phyloP scores from a whole-genome alignment of 441 rosid species.

The Pelargonium cotyledonis region DNA sequence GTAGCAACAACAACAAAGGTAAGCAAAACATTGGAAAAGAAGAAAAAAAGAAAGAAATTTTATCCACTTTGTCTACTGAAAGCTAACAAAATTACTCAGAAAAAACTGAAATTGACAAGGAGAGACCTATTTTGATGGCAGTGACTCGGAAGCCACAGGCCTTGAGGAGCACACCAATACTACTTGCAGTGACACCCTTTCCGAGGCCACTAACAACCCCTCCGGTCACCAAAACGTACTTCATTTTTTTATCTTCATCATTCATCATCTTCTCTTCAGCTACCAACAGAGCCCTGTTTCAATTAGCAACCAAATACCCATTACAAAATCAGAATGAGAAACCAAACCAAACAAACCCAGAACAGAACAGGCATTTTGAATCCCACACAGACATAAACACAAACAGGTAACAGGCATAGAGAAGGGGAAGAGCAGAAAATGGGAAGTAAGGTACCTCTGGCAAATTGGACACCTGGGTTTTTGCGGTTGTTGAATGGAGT shows the following conservation, averaged over 20 bases:
- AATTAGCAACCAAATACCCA: neutral
- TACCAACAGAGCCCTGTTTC: neutral
- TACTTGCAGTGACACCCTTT: neutral
- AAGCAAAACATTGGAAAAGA: neutral
- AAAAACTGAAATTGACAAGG: neutral
- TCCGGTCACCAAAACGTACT: neutral
- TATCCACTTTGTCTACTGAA: neutral
- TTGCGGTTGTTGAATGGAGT: neutral
- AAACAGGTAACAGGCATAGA: neutral
- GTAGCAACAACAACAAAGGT: neutral
- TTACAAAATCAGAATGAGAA: neutral
- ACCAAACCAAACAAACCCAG: no score
- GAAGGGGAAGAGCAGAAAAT: neutral
- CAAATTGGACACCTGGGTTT: neutral
- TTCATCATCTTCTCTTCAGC: neutral
- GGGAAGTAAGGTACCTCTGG: neutral
- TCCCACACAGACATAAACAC: neutral
- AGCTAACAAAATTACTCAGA: neutral
- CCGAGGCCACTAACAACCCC: slow-evolving; percentile 1
- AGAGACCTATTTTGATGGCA: neutral
- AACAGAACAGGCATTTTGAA: neutral
- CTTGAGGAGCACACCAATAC: neutral
- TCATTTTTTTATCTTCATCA: neutral
- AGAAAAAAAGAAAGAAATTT: no score
- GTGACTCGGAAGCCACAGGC: slow-evolving; percentile 3